Conservation (phyloP, 768 basidiomycete genomes). For the Boletus barrowsii region DNA sequence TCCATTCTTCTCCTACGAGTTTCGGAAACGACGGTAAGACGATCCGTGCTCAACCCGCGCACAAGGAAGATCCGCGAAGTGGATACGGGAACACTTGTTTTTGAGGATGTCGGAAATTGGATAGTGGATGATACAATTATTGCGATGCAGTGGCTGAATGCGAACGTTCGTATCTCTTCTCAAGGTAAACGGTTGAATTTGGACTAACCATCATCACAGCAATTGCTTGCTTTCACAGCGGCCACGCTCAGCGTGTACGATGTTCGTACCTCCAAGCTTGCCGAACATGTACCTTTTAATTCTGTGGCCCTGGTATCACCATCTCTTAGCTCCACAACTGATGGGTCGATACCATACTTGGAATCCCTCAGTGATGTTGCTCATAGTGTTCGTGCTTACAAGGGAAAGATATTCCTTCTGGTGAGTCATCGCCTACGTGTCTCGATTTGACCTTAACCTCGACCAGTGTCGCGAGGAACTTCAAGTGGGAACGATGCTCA, state of each 20-base stretch:
- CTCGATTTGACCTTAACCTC: conserved; percentile 2
- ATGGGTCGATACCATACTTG: conserved; percentile 45
- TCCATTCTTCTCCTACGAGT: conserved; percentile 64
- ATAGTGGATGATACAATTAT: conserved; percentile 59
- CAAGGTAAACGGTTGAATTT: background rate
- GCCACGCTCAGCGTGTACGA: conserved; percentile 69
- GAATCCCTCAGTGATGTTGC: conserved; percentile 54
- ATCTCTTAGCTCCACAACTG: conserved; percentile 43
- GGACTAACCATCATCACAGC: conserved; percentile 40
- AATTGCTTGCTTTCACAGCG: conserved; percentile 63
- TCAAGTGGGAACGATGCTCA: conserved; percentile 79
- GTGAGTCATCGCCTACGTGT: conserved; percentile 43
- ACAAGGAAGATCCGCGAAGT: conserved; percentile 57
- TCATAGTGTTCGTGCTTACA: conserved; percentile 77
- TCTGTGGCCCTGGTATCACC: conserved; percentile 55
- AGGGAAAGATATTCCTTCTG: conserved; percentile 87
- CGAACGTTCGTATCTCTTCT: conserved; percentile 61
- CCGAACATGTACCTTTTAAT: conserved; percentile 64
- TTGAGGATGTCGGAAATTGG: conserved; percentile 62
- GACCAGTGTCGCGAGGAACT: conserved; percentile 63
- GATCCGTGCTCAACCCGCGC: conserved; percentile 48
- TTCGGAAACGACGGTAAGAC: conserved; percentile 54
- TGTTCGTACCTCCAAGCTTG: conserved; percentile 45
- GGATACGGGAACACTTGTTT: conserved; percentile 63
- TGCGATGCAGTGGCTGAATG: conserved; percentile 85